Conservation (phyloP, 495 filamentous ascomycete genomes). For the Talaromyces nanjingensis region DNA sequence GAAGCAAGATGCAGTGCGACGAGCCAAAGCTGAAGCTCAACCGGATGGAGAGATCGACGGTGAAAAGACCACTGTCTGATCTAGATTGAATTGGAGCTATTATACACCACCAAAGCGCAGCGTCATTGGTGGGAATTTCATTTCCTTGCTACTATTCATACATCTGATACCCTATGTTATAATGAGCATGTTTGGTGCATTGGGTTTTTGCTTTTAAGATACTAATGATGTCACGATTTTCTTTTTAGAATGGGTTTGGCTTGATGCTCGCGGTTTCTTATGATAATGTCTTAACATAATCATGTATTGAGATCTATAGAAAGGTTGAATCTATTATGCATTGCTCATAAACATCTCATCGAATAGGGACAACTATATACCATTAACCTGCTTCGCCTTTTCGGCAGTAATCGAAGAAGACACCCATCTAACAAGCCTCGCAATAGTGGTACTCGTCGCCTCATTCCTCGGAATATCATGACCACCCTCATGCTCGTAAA, state of each 20-base stretch:
- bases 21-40: neutral
- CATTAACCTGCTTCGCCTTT: conserved; percentile 6
- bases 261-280: neutral
- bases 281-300: neutral
- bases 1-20: neutral
- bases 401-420: conserved; percentile 1
- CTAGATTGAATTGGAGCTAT: neutral
- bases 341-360: conserved; percentile 1
- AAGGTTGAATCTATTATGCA: neutral
- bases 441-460: conserved; percentile 27
- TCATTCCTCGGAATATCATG: conserved; percentile 47
- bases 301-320: conserved; percentile 3
- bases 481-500: conserved; percentile 47
- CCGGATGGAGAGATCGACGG: neutral
- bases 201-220: neutral
- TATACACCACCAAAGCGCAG: neutral
- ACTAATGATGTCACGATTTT: neutral
- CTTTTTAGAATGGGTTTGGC: neutral
- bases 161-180: neutral
- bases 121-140: neutral
- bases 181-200: neutral
- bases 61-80: neutral
- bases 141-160: neutral
- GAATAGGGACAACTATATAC: neutral
- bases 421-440: conserved; percentile 34